Base-by-base conservation (phyloP, 176 grass and related monocot species). In the Panicum miliaceum region DNA sequence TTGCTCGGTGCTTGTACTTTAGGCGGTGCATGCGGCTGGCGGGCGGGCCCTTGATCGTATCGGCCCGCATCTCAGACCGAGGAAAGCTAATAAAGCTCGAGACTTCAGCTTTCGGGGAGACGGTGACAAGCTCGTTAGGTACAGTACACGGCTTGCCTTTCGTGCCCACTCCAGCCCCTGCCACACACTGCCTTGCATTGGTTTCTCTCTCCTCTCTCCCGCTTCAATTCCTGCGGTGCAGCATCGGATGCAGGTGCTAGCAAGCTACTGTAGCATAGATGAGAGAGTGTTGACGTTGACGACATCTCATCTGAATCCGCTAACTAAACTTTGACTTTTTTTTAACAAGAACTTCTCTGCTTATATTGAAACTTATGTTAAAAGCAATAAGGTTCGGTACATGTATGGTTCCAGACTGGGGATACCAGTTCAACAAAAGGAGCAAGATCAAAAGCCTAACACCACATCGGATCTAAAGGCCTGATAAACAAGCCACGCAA, bases 21-120 rank as follows among this genome's bases (percentile, higher is more conserved):
- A 23, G n/a, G n/a, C 34, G 46, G 12, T 6, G 61, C 41, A 69
- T 35, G 50, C 70, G 37, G 29, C 68, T 25, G 70, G 58, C 48
- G 63, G 43, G 6, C 35, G 62, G 48, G 29, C 60, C 61, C 77
- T 14, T 45, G 60, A 59, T 46, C 67, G 75, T 48, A 72, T 73
- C 59, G 29, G 29, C 29, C 46, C 7, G 58, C 66, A 66, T 61
- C 41, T 61, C 68, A 47, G 46, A 47, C 0, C 47, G 41, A 38
- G 70, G 50, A 82, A 87, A 68, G 71, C 62, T 47, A 86, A 74
- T 47, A 86, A 74, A 86, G 85, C 35, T 79, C 22, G 42, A 65
- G 42, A 34, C 29, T 11, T 42, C 53, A 46, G 57, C 57, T 78
- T 72, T 72, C 16, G 40, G 12, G 22, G 75, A 13, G 6, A 19